Evolutionary conservation across 345 rosid species (phyloP).

Genomic region (Salix viminalis): DNA sequence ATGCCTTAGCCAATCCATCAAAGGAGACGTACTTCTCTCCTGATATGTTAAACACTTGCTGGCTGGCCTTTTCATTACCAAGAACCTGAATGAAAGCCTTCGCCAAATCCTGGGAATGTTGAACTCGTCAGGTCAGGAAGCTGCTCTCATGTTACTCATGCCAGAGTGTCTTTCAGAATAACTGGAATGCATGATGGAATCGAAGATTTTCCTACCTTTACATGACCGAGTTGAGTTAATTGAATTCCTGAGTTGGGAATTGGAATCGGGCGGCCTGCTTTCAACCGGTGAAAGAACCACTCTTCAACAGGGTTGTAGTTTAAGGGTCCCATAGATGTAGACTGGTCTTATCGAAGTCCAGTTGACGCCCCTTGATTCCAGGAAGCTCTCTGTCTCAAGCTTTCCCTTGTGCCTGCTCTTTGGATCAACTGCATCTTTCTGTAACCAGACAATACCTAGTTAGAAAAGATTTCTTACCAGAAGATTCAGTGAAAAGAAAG

Average conservation of each 20-base stretch:
- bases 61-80: constrained; percentile 82
- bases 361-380: constrained; percentile 66
- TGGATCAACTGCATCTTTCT: constrained; percentile 91
- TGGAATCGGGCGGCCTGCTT: constrained; percentile 91
- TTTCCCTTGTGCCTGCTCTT: constrained; percentile 99
- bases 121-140: constrained; percentile 13
- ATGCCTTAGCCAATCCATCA: constrained; percentile 87
- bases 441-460: constrained; percentile 7
- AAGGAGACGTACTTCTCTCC: constrained; percentile 92
- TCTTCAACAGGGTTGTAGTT: constrained; percentile 98
- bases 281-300: constrained; percentile 95
- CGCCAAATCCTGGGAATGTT: constrained; percentile 69
- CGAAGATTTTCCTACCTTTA: constrained; percentile 54
- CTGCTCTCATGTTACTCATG: not conserved
- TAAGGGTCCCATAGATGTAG: constrained; percentile 90
- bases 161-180: not conserved
- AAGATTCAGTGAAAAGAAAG: too few relatives aligned
- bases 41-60: constrained; percentile 80
- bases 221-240: constrained; percentile 89
- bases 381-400: constrained; percentile 73
- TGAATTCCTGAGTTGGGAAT: constrained; percentile 82
- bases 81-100: constrained; percentile 68
- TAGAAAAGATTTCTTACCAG: not conserved
- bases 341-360: constrained; percentile 94
- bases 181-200: not conserved